A percentile compares a stretch with the other conserved stretches of the same genome.
Evolutionary conservation across 208 protist genomes (phyloP).

Genomic region (Acanthamoeba royreba): DNA sequence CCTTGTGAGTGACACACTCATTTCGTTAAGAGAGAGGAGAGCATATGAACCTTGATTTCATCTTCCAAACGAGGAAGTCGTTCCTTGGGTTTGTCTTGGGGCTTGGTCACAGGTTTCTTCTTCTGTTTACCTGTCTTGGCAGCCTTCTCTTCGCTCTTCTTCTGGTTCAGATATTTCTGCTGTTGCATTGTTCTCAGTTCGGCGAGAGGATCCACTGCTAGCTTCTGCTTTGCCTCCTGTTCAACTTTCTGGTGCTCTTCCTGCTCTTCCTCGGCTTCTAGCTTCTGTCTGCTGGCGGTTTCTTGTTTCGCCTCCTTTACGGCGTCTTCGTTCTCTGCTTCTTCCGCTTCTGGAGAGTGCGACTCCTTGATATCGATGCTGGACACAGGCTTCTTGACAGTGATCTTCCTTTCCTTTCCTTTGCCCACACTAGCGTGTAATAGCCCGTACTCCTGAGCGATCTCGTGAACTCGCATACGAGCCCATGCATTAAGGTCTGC

Average conservation of each 20-base stretch:
- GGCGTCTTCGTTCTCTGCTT: background rate
- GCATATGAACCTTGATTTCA: background rate
- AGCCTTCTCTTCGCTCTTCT: background rate
- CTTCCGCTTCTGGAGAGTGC: background rate
- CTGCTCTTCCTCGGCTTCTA: background rate
- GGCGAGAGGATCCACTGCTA: background rate
- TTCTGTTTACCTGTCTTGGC: background rate
- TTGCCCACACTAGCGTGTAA: background rate
- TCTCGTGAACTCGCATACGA: background rate
- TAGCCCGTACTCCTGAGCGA: background rate
- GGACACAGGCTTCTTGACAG: background rate
- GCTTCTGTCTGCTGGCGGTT: background rate
- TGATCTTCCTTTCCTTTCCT: background rate
- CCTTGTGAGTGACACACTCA: background rate
- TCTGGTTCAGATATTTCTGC: background rate
- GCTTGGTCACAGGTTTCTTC: background rate
- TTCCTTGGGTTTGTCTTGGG: background rate
- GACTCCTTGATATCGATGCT: no score
- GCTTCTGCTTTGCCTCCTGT: background rate
- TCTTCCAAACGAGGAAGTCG: background rate
- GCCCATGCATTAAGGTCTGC: background rate
- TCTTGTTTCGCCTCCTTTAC: background rate
- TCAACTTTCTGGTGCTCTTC: background rate
- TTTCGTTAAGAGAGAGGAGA: background rate
- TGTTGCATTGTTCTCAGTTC: background rate